Base-by-base conservation (phyloP, 192 early-diverging fungal genomes). In the Ambispora gerdemannii region DNA sequence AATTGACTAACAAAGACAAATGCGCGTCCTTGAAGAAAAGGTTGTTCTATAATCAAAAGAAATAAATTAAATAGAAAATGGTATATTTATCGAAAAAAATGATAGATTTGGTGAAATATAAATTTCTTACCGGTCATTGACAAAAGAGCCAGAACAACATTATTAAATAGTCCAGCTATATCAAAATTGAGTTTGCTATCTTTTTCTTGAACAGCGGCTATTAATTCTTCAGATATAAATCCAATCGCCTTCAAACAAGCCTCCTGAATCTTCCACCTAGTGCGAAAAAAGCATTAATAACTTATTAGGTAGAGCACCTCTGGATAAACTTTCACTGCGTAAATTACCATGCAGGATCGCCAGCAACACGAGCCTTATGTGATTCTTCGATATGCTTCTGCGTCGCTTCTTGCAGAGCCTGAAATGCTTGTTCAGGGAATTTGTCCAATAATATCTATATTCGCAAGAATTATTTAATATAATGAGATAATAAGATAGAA, bases 11-110 rank as follows among this genome's bases (percentile, higher is more conserved):
- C 85, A 84, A 95, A 95, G 19, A 94, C 89, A 61, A 98, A 86
- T 1, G 93, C 89, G 15, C 96, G 93, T 3, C 95, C 94, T 76
- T 94, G 92, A 67, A 92, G 82, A 75, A 93, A 93, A 7, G 96
- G 96, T 50, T 70, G 79, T 7, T 86, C 87, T 82, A 73, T 62
- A 58, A 71, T 60, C 4, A 67, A 74, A 15, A 50, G 24, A 64
- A 59, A 55, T 34, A 35, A 32, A 64, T 28, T 70, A 33, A 65
- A 30, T 50, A 33, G 25, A 31, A 71, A 24, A 25, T 28, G n/a
- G n/a, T 32, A 52, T 52, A 11, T 22, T 50, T 32, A 59, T 32
- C 3, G n/a, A 49, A 43, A 10, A 6, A 43, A 43, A 6, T 10
- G 15, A 62, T 34, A 60, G 19, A 64, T 32, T 47, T 3, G n/a